A percentile compares a stretch with the other conserved stretches of the same genome.
These are phyloP conservation scores for Colletotrichum sublineola DNA, from an alignment of 2,329 filamentous ascomycete genomes.

Conservation along the genomic window DNA sequence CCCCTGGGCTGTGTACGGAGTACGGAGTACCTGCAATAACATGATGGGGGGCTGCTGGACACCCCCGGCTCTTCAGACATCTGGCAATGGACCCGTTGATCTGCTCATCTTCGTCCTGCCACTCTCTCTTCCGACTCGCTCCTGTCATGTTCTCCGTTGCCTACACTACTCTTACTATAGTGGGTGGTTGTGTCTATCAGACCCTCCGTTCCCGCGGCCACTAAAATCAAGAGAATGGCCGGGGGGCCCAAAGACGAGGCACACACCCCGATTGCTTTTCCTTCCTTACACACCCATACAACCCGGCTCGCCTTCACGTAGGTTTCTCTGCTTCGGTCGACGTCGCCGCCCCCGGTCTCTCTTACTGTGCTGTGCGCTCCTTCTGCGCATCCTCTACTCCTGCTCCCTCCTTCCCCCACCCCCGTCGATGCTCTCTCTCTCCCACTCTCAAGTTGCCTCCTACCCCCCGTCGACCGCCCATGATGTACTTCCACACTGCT, in stretches of 20 bases:
- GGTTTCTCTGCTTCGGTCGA: slow-evolving; percentile 42
- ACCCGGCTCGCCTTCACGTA: slow-evolving; percentile 39
- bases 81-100: slow-evolving; percentile 42
- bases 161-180: slow-evolving; percentile 22
- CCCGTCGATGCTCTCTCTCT: slow-evolving; percentile 16
- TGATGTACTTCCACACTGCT: slow-evolving; percentile 38
- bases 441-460: slow-evolving; percentile 37
- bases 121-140: slow-evolving; percentile 35
- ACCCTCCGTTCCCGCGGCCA: slow-evolving; percentile 30
- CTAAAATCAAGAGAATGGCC: slow-evolving; percentile 34
- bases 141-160: slow-evolving; percentile 15
- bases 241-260: slow-evolving; percentile 31
- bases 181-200: slow-evolving; percentile 26
- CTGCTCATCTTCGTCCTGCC: slow-evolving; percentile 41
- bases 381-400: slow-evolving; percentile 20
- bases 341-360: slow-evolving; percentile 40
- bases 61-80: slow-evolving; percentile 37
- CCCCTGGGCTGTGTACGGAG: slow-evolving; percentile 33
- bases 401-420: slow-evolving; percentile 21
- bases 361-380: slow-evolving; percentile 15
- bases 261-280: slow-evolving; percentile 29
- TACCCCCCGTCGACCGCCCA: slow-evolving; percentile 33
- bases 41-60: slow-evolving; percentile 23
- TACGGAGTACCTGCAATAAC: slow-evolving; percentile 33
- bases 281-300: slow-evolving; percentile 37